phyloP scores from a whole-genome alignment of 176 grass and related monocot species.

The Aegilops bicornis region DNA sequence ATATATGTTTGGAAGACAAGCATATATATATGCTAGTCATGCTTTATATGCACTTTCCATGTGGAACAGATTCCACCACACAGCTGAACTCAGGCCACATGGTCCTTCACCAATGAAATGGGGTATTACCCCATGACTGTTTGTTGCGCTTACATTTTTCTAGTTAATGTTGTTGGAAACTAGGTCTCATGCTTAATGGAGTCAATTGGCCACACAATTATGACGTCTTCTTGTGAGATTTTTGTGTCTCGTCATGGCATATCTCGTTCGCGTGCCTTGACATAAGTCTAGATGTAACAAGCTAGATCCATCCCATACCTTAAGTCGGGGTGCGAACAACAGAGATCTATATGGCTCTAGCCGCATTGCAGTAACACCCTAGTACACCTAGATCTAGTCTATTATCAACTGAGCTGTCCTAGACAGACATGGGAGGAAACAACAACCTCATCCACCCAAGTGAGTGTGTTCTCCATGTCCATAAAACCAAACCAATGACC shows the following conservation, averaged over 20 bases:
- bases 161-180: background rate
- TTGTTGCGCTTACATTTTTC: background rate
- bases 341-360: too few relatives aligned
- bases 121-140: background rate
- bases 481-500: background rate
- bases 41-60: background rate
- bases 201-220: background rate
- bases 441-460: background rate
- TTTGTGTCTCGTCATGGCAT: background rate
- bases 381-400: background rate
- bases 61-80: background rate
- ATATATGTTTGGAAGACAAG: background rate
- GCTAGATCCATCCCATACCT: background rate
- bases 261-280: background rate
- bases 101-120: too few relatives aligned
- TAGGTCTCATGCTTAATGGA: background rate
- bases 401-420: background rate
- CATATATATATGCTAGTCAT: background rate
- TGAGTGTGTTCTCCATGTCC: background rate
- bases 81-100: too few relatives aligned
- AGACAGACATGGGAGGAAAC: background rate
- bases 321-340: background rate
- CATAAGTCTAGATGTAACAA: background rate
- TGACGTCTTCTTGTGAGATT: background rate
- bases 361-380: background rate